These are phyloP conservation scores for Neopestalotiopsis sp. DNA, from an alignment of 2,329 filamentous ascomycete species.

Conservation along the genomic window DNA sequence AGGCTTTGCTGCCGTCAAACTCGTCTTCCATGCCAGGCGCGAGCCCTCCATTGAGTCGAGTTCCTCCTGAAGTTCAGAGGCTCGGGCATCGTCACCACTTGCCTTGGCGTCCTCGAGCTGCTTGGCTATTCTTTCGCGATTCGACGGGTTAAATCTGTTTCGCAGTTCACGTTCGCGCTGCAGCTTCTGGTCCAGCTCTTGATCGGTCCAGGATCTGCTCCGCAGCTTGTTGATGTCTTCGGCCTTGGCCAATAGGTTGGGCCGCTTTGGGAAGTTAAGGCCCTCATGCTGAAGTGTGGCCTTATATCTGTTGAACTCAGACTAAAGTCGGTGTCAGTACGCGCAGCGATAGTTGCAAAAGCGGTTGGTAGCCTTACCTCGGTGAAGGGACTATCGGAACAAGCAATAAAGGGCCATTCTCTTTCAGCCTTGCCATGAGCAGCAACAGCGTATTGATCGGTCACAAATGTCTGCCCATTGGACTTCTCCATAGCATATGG, in stretches of 20 bases:
- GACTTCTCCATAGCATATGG: conserved; percentile 82
- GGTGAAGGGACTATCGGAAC: conserved; percentile 85
- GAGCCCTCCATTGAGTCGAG: conserved; percentile 69
- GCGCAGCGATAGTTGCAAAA: neutral
- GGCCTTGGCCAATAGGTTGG: conserved; percentile 73
- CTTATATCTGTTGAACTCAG: conserved; percentile 83
- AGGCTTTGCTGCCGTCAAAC: conserved; percentile 60
- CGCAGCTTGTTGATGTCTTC: conserved; percentile 81
- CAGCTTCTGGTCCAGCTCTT: conserved; percentile 81
- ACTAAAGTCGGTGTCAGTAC: conserved; percentile 45
- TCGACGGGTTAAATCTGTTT: conserved; percentile 68
- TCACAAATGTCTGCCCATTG: conserved; percentile 79
- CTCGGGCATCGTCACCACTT: conserved; percentile 65
- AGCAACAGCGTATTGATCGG: conserved; percentile 82
- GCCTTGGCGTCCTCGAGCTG: conserved; percentile 71
- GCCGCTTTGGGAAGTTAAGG: conserved; percentile 75
- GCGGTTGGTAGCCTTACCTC: conserved; percentile 60
- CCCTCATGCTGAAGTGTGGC: conserved; percentile 75
- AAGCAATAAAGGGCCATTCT: conserved; percentile 88
- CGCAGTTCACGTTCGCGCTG: conserved; percentile 72
- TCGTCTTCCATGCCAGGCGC: conserved; percentile 76
- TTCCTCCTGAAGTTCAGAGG: conserved; percentile 61
- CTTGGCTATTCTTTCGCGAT: conserved; percentile 71
- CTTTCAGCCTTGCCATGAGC: conserved; percentile 84
- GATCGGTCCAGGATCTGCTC: conserved; percentile 81